Percentiles rank a stretch among this genome's conserved stretches.
Conservation (phyloP, 2,329 filamentous ascomycete species). For the Hysterium pulicare region DNA sequence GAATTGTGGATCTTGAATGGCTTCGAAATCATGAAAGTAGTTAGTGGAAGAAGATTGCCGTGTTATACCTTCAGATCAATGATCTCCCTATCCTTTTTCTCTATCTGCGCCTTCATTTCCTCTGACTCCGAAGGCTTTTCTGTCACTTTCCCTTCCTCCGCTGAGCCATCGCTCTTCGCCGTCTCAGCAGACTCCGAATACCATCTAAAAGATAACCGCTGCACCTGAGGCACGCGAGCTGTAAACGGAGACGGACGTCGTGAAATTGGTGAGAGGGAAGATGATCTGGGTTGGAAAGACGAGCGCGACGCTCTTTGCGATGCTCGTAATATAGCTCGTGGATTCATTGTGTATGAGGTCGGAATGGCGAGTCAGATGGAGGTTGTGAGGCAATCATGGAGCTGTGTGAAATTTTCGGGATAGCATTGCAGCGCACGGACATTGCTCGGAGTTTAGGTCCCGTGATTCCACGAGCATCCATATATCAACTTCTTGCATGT, state of each 20-base stretch:
- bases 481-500: no score
- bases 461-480: no score
- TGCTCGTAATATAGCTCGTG: conserved; percentile 50
- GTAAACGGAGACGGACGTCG: conserved; percentile 25
- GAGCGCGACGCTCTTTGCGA: conserved; percentile 42
- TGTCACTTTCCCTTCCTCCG: conserved; percentile 39
- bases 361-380: conserved; percentile 2
- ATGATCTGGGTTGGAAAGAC: conserved; percentile 36
- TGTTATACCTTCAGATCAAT: conserved; percentile 77
- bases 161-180: conserved; percentile 44
- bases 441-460: no score
- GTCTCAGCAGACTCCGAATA: conserved; percentile 45
- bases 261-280: conserved; percentile 34
- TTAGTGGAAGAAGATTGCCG: conserved; percentile 2
- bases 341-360: conserved; percentile 41
- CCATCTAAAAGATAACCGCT: conserved; percentile 36
- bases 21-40: not conserved
- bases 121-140: conserved; percentile 31
- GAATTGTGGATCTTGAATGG: not conserved
- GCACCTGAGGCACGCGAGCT: conserved; percentile 22
- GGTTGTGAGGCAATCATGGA: conserved; percentile 18
- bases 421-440: no score
- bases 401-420: conserved; percentile 16
- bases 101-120: conserved; percentile 61
- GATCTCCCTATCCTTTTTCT: conserved; percentile 68